Percentiles rank a stretch among this genome's conserved stretches.
Evolutionary conservation across 768 basidiomycete species (phyloP).

Genomic region (Tremella yokohamensis): DNA sequence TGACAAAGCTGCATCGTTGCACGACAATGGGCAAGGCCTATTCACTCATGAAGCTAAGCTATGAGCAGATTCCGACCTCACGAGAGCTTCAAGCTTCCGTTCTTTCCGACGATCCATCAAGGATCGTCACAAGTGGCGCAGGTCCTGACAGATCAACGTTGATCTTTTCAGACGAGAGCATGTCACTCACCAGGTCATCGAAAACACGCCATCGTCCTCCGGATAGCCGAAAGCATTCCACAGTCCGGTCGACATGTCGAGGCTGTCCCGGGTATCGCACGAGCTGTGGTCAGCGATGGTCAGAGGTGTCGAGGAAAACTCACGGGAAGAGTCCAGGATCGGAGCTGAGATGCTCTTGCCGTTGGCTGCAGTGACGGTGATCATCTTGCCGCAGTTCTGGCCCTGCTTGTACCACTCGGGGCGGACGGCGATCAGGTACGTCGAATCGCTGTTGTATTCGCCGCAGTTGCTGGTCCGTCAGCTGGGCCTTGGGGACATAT

Average conservation of each 20-base stretch:
- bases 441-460: neutral
- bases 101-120: too few relatives aligned
- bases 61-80: too few relatives aligned
- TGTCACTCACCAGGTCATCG: neutral
- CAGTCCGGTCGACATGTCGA: constrained; percentile 1
- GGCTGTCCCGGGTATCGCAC: neutral
- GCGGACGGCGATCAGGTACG: neutral
- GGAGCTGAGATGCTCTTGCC: neutral
- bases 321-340: neutral
- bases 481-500: too few relatives aligned
- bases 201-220: constrained; percentile 1
- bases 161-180: too few relatives aligned
- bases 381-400: constrained; percentile 2
- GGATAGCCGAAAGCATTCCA: constrained; percentile 4
- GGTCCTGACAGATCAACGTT: too few relatives aligned
- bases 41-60: too few relatives aligned
- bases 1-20: too few relatives aligned
- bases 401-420: constrained; percentile 6
- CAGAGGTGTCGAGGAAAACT: neutral
- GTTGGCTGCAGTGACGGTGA: constrained; percentile 3
- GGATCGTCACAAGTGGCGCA: too few relatives aligned
- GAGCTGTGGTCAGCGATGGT: too few relatives aligned
- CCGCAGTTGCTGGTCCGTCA: neutral
- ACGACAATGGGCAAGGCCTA: too few relatives aligned
- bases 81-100: too few relatives aligned